Base-by-base conservation (phyloP, 768 basidiomycete species). In the Gautieria morchelliformis region DNA sequence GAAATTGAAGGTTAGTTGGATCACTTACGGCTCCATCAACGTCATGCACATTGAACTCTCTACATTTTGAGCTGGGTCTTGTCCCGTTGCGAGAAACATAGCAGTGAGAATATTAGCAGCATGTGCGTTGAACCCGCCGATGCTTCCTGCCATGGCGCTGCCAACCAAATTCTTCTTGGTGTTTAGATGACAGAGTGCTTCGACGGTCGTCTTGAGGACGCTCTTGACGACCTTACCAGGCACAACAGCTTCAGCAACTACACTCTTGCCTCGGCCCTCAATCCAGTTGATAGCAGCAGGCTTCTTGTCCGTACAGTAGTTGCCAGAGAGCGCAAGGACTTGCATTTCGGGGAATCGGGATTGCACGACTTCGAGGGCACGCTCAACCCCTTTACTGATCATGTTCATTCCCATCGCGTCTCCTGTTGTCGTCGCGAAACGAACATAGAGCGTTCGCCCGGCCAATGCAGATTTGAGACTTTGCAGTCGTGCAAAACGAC, bases 351-450 rank as follows among this genome's bases (percentile, higher is more conserved):
- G 95, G 76, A 92, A 99, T 64, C 84, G 71, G 51, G 76, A 75
- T 63, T 79, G 77, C 79, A 92, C 78, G 20, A 77, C 79, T 65
- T 87, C 92, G 12, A 99, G 79, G 20, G 93, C 93, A 71, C 89
- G 89, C 75, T 98, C 96, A 10, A 93, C 93, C 3, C 94, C 96
- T 73, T 99, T 99, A 9, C 88, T 90, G 67, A 98, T 96, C 96
- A 98, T 99, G 77, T 99, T 99, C 96, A 99, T 99, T 17, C 96
- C 96, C 95, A 98, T 99, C 42, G 96, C 95, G 66, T 98, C 95
- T 32, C 94, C 96, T 0, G 96, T 98, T 55, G 82, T 84, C 14
- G 93, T 96, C 58, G 89, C 88, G 66, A 99, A 97, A 48, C 96
- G 82, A 22, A 97, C 84, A 67, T 85, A 99, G 40, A 99, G 74